Base-by-base conservation (phyloP, 2,329 filamentous ascomycete genomes). In the Verticillium longisporum region DNA sequence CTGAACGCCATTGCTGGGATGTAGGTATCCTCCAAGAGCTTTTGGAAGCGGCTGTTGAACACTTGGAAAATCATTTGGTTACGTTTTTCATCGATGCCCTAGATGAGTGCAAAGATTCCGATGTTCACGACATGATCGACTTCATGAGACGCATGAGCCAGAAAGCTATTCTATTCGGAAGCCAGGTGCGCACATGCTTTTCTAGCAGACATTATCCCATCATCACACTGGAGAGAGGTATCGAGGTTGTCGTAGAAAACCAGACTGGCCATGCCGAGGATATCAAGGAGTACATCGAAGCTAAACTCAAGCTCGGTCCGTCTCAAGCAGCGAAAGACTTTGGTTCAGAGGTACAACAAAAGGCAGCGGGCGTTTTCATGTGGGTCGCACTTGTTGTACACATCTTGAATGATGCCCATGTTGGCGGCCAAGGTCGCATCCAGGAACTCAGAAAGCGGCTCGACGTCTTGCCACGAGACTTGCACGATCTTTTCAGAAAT, bases 401-500 rank as follows among this genome's bases (percentile, higher is more conserved):
- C 1, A 75, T 78, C 6, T 64, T 79, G 13, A 77, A 77, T 57
- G 69, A 71, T 32, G 74, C 75, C 33, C 65, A 69, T n/a, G 61
- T 68, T 14, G 56, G 63, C 18, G 70, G 69, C 1, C 72, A 71
- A 2, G 45, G 45, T 21, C 18, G 45, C 10, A 53, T 53, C 7
- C 45, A 26, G 10, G n/a, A 53, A 10, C 45, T 53, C 45, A 59
- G 66, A 9, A 73, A 78, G 32, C 72, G 80, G 21, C 55, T 57
- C 2, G 15, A 18, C 15, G 2, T 26, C 13, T 6, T 57, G 10
- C 63, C 60, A 5, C 26, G n/a, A 6, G 69, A 69, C 13, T 65
- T 83, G 0, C 63, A 71, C 36, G 69, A 76, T 0, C 66, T 83
- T 0, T 81, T 83, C 62, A 70, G 68, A 32, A 67, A 78, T 34